phyloP scores from a whole-genome alignment of 2,329 filamentous ascomycete species.

The Trichoderma sp. region DNA sequence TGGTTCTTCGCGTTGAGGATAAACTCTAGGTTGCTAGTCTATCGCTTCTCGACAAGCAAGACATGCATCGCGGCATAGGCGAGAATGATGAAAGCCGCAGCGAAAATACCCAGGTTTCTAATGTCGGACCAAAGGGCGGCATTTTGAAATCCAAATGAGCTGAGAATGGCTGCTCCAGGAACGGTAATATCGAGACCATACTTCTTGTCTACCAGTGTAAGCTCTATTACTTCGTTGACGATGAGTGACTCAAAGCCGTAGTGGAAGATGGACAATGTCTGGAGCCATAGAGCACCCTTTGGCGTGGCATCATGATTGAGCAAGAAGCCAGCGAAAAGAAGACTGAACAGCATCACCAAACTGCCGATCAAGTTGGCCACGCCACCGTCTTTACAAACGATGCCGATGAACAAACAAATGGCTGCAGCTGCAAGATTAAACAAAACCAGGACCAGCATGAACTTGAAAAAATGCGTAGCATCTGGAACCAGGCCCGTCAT shows the following conservation, averaged over 20 bases:
- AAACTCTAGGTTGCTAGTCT: conserved; percentile 27
- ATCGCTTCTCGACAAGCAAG: conserved; percentile 77
- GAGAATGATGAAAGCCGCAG: conserved; percentile 76
- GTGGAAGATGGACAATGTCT: conserved; percentile 94
- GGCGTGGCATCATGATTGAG: conserved; percentile 95
- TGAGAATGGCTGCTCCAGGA: conserved; percentile 88
- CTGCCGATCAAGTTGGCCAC: conserved; percentile 93
- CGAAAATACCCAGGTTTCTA: conserved; percentile 76
- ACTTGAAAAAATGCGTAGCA: conserved; percentile 80
- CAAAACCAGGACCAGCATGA: conserved; percentile 85
- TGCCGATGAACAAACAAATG: conserved; percentile 94
- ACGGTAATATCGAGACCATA: conserved; percentile 96
- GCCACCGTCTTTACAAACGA: conserved; percentile 85
- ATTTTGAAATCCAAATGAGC: conserved; percentile 91
- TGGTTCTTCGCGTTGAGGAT: neutral
- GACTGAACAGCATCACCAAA: conserved; percentile 93
- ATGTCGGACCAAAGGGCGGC: conserved; percentile 82
- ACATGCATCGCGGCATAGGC: conserved; percentile 94
- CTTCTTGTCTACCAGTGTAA: conserved; percentile 89
- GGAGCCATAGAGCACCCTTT: conserved; percentile 79
- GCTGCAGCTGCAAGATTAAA: conserved; percentile 94
- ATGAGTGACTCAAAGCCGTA: conserved; percentile 96
- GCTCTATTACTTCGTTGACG: conserved; percentile 90
- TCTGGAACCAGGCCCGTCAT: conserved; percentile 92
- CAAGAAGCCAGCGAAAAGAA: conserved; percentile 89